A percentile compares a stretch with the other conserved stretches of the same genome.
These are phyloP conservation scores for Protomyces lactucae-debilis DNA, from an alignment of 1,139 yeast species.

Conservation along the genomic window DNA sequence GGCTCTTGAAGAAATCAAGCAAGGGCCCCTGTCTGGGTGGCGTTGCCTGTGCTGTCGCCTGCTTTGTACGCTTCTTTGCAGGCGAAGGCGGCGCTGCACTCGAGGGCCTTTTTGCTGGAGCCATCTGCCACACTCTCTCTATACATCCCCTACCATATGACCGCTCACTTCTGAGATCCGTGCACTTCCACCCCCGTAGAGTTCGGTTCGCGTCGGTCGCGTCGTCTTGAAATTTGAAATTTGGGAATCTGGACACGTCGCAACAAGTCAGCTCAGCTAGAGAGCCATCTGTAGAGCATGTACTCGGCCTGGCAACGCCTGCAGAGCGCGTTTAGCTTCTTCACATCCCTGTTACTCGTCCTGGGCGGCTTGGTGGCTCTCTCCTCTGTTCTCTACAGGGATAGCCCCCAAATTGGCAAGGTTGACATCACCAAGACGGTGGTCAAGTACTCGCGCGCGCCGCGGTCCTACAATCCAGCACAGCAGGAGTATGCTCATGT, in stretches of 20 bases:
- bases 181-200: too few relatives aligned
- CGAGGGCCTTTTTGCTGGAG: background rate
- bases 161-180: background rate
- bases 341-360: conserved; percentile 23
- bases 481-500: conserved; percentile 77
- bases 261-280: background rate
- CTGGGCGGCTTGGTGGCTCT: conserved; percentile 14
- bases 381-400: conserved; percentile 1
- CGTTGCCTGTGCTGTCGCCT: background rate
- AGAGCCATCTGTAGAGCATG: background rate
- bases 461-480: conserved; percentile 63
- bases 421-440: conserved; percentile 34
- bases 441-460: conserved; percentile 59
- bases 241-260: background rate
- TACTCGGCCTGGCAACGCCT: conserved; percentile 15
- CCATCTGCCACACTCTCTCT: background rate
- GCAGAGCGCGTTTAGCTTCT: conserved; percentile 17
- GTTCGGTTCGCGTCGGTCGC: too few relatives aligned
- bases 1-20: background rate
- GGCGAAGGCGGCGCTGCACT: background rate
- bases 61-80: background rate
- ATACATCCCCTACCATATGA: background rate
- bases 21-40: background rate
- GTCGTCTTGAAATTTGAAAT: too few relatives aligned
- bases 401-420: conserved; percentile 5